Evolutionary conservation across 768 basidiomycete genomes (phyloP).

Genomic region (Hygrophoropsis aurantiaca): DNA sequence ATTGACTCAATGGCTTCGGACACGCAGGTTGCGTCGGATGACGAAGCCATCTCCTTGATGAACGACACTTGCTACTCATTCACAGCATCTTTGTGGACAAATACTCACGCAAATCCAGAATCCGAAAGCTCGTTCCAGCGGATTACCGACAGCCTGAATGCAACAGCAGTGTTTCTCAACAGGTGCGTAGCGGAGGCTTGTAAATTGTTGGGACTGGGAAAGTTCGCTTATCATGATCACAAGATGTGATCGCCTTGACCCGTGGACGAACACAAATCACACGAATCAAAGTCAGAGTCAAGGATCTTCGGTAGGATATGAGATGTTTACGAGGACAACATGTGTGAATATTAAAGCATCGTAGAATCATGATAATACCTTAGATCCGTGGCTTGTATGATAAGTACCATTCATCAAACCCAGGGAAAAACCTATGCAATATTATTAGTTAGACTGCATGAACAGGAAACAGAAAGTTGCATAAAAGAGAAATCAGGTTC

Average conservation of each 20-base stretch:
- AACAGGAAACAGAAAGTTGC: too few relatives aligned
- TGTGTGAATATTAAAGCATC: slow-evolving; percentile 80
- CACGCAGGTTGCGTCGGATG: slow-evolving; percentile 72
- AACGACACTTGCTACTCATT: slow-evolving; percentile 96
- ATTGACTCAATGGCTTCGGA: neutral
- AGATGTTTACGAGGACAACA: slow-evolving; percentile 81
- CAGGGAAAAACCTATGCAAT: too few relatives aligned
- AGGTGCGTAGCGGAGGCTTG: slow-evolving; percentile 42
- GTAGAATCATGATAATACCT: too few relatives aligned
- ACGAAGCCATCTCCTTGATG: slow-evolving; percentile 90
- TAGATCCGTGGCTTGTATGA: too few relatives aligned
- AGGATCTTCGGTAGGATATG: slow-evolving; percentile 66
- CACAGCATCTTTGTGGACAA: slow-evolving; percentile 94
- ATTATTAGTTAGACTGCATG: too few relatives aligned
- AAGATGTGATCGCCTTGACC: slow-evolving; percentile 88
- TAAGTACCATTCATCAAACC: too few relatives aligned
- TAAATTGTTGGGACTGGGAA: neutral
- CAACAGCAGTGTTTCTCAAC: slow-evolving; percentile 94
- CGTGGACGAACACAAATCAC: slow-evolving; percentile 95
- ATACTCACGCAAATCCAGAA: slow-evolving; percentile 53
- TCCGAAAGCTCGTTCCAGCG: slow-evolving; percentile 68
- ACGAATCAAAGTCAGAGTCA: slow-evolving; percentile 90
- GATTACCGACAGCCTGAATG: slow-evolving; percentile 65
- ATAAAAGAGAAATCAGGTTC: slow-evolving; percentile 28
- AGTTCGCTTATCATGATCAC: neutral